Evolutionary conservation across 2,329 filamentous ascomycete species (phyloP).

Genomic region (Claviceps humidiphila): DNA sequence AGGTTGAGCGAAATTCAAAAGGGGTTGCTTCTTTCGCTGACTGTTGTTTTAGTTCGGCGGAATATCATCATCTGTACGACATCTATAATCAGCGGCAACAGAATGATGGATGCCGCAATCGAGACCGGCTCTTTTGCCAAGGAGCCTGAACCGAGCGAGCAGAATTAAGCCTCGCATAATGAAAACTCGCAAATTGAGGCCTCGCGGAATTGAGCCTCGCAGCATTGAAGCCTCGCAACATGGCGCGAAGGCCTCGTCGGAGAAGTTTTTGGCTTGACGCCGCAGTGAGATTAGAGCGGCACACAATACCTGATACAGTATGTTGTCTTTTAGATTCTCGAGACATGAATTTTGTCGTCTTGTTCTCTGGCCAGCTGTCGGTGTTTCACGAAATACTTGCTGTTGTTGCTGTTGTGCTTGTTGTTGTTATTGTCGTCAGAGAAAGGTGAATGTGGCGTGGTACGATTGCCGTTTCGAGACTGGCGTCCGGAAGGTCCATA

Average conservation of each 20-base stretch:
- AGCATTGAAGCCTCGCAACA: background rate
- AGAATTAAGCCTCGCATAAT: background rate
- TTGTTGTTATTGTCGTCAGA: background rate
- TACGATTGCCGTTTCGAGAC: slow-evolving; percentile 1
- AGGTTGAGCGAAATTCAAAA: slow-evolving; percentile 10
- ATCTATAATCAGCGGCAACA: slow-evolving; percentile 77
- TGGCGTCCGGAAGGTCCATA: slow-evolving; percentile 9
- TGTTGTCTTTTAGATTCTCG: background rate
- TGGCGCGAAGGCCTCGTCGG: slow-evolving; percentile 1
- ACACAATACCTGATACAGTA: background rate
- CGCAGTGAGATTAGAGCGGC: background rate
- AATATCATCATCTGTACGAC: slow-evolving; percentile 90
- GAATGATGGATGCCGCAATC: slow-evolving; percentile 74
- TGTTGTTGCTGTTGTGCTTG: too few relatives aligned
- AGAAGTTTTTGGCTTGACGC: background rate
- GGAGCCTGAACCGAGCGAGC: slow-evolving; percentile 13
- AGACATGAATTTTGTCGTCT: background rate
- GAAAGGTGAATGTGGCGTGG: background rate
- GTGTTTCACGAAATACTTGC: background rate
- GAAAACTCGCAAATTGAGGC: background rate
- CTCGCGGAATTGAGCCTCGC: background rate
- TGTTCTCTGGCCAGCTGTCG: background rate
- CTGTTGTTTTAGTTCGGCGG: slow-evolving; percentile 43
- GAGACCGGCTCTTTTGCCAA: slow-evolving; percentile 49
- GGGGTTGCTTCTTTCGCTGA: background rate